phyloP scores from a whole-genome alignment of 257 asterid species.

The Solanum stenotomum region DNA sequence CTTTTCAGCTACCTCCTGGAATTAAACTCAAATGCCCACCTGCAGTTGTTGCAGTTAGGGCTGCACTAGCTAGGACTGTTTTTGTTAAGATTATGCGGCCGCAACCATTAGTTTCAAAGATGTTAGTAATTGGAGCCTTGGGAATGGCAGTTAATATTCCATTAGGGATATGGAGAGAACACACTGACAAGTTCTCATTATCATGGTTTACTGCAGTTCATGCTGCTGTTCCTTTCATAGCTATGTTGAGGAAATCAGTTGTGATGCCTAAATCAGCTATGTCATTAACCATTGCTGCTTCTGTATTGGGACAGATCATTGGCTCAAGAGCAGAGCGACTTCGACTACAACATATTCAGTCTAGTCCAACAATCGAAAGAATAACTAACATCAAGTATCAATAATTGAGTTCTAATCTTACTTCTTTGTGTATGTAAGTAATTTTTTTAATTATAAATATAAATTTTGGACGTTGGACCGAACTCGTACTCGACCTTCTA shows the following conservation, averaged over 20 bases:
- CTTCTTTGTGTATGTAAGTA: no score
- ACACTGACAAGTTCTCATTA: conserved; percentile 45
- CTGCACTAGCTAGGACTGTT: conserved; percentile 41
- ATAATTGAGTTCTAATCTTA: background rate
- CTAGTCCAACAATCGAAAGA: background rate
- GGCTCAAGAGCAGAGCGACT: conserved; percentile 10
- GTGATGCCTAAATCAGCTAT: conserved; percentile 74
- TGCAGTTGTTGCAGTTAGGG: conserved; percentile 50
- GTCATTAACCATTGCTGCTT: conserved; percentile 69
- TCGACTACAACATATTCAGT: no score
- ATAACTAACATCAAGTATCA: background rate
- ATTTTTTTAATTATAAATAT: no score
- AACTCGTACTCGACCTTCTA: background rate
- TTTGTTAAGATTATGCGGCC: conserved; percentile 61
- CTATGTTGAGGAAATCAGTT: conserved; percentile 73
- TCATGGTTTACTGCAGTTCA: conserved; percentile 44
- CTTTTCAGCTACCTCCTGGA: conserved; percentile 49
- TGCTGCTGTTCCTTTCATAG: conserved; percentile 78
- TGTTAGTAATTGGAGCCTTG: conserved; percentile 46
- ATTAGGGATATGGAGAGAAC: conserved; percentile 72
- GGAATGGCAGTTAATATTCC: conserved; percentile 75
- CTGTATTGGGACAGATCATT: conserved; percentile 59
- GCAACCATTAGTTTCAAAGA: conserved; percentile 60
- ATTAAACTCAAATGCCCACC: conserved; percentile 59
- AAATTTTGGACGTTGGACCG: background rate